These are phyloP conservation scores for Pyrenochaeta sp. DNA, from an alignment of 2,329 filamentous ascomycete genomes.

Conservation along the genomic window DNA sequence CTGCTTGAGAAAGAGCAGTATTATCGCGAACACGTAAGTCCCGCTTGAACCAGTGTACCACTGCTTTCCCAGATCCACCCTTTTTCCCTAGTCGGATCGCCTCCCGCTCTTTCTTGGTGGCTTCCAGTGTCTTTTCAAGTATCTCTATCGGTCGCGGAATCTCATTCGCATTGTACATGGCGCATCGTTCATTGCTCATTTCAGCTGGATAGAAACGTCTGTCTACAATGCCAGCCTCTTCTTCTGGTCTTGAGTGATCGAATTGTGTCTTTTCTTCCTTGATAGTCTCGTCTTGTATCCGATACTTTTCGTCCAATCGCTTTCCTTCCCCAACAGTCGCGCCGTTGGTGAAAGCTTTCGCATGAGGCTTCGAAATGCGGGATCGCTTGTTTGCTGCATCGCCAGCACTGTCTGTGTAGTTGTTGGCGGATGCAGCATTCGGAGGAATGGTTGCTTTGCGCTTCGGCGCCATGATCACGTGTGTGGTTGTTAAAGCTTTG, in stretches of 20 bases:
- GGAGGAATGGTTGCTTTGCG: conserved; percentile 38
- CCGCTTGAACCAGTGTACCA: conserved; percentile 91
- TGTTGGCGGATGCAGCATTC: conserved; percentile 36
- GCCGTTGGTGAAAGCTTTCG: conserved; percentile 32
- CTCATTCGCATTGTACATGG: conserved; percentile 73
- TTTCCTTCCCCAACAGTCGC: too few species aligned
- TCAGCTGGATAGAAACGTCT: conserved; percentile 81
- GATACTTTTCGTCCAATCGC: too few species aligned
- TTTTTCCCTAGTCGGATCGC: conserved; percentile 47
- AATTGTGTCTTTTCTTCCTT: conserved; percentile 22
- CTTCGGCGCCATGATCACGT: conserved; percentile 26
- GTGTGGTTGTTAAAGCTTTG: neutral
- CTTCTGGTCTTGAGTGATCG: conserved; percentile 49
- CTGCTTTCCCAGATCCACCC: conserved; percentile 61
- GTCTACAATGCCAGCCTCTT: conserved; percentile 51
- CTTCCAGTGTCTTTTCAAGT: conserved; percentile 66
- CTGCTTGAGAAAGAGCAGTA: conserved; percentile 71
- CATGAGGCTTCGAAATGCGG: conserved; percentile 34
- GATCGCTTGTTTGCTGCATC: conserved; percentile 48
- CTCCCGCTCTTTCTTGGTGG: conserved; percentile 64
- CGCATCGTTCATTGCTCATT: conserved; percentile 81
- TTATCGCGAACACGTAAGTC: conserved; percentile 81
- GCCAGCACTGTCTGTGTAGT: conserved; percentile 45
- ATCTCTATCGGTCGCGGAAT: conserved; percentile 77
- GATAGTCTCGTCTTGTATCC: conserved; percentile 20